Conservation (phyloP, 164 flowering plant genomes). For the Malania oleifera region DNA sequence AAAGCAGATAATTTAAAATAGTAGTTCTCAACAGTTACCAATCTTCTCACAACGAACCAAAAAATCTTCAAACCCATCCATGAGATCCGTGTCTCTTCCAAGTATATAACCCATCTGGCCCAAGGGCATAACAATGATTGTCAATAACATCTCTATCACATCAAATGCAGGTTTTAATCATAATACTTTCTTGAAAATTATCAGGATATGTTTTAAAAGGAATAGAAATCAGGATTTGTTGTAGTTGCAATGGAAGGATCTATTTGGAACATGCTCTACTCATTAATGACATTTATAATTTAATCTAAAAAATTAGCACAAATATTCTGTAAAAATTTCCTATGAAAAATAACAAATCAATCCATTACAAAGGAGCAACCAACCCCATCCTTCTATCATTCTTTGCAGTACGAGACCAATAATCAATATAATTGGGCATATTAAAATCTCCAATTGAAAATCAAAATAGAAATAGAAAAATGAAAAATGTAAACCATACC, state of each 20-base stretch:
- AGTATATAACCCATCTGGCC: constrained; percentile 67
- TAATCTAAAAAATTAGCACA: constrained; percentile 5
- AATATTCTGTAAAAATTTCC: no score
- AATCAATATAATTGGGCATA: no score
- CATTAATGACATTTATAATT: no score
- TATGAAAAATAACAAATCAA: constrained; percentile 4
- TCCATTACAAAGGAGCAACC: background rate
- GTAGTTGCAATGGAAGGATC: no score
- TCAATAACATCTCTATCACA: background rate
- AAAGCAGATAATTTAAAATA: constrained; percentile 4
- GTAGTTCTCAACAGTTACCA: constrained; percentile 33
- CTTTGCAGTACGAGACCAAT: no score
- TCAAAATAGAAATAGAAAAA: no score
- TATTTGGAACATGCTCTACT: no score
- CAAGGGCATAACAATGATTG: background rate
- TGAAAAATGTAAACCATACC: constrained; percentile 41
- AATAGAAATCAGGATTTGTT: no score
- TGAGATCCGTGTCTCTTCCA: constrained; percentile 68
- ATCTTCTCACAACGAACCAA: constrained; percentile 59
- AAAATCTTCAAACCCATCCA: constrained; percentile 75
- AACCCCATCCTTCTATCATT: background rate
- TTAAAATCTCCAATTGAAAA: no score
- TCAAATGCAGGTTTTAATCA: background rate
- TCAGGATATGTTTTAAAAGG: background rate
- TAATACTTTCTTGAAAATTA: background rate